These are phyloP conservation scores for Pestalotiopsis fici DNA, from an alignment of 2,329 filamentous ascomycete species.

Conservation along the genomic window DNA sequence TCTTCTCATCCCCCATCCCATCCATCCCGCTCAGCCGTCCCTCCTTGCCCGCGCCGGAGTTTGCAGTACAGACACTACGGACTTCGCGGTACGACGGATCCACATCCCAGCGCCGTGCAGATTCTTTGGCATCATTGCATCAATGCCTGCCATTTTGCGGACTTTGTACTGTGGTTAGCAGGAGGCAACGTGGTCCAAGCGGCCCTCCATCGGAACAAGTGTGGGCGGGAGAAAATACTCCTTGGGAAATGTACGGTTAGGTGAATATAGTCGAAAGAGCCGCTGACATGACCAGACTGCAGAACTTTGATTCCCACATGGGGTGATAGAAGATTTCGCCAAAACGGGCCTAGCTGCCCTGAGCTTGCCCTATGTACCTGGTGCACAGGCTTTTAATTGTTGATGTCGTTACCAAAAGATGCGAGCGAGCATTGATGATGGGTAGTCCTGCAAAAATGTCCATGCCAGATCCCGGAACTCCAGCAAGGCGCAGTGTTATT, in stretches of 20 bases:
- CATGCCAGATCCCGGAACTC: background rate
- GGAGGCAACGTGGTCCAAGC: background rate
- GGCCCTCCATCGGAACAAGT: background rate
- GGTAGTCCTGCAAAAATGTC: background rate
- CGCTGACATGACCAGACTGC: background rate
- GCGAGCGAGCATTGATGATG: background rate
- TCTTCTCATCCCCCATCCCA: background rate
- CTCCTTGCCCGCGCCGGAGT: background rate
- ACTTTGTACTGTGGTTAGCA: background rate
- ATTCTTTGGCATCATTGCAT: background rate
- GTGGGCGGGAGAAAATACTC: background rate
- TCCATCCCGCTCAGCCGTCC: background rate
- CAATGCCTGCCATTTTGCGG: background rate
- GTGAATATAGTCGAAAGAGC: background rate
- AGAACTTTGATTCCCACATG: background rate
- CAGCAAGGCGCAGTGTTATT: background rate
- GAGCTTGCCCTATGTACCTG: background rate
- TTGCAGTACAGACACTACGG: background rate
- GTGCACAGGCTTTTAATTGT: background rate
- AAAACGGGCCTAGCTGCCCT: background rate
- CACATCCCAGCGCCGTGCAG: conserved; percentile 1
- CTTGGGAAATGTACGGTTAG: background rate
- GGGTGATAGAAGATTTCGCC: background rate
- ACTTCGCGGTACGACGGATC: conserved; percentile 6
- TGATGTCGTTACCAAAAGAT: too few relatives aligned